Evolutionary conservation across 2,329 filamentous ascomycete genomes (phyloP), one percentile per base, ranked within the genome.

Genomic region (Alternaria metachromatica): DNA sequence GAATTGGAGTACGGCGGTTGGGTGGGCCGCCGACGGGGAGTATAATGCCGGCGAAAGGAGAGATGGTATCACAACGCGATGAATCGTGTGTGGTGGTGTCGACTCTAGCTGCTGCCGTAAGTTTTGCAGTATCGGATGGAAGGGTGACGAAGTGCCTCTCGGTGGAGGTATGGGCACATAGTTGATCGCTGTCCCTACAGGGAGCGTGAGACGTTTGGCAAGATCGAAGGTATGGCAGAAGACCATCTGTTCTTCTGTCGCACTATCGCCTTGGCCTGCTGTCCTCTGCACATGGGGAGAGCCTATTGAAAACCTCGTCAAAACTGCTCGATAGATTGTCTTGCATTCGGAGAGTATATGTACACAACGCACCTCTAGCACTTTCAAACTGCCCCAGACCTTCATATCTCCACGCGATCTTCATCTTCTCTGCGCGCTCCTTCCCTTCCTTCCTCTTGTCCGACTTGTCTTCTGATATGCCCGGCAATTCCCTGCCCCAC

Each of bases 321-420:
- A 72, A 74, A 51, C 44, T 12, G 33, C 25, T 58, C 46, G 23
- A 33, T 53, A 41, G 10, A 33, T 37, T 9, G 23, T 44, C 66
- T 65, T 53, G 55, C 61, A 75, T 75, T 67, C 23, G 51, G 50
- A 54, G 46, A 30, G 54, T 69, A 70, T 65, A 65, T 71, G 57
- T 63, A 73, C 67, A 69, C 61, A 44, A 77, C 87, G 81, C 84
- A 91, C 90, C 89, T 89, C 88, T 86, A 73, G 82, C 83, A 69
- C 84, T 85, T 45, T 89, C 89, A 71, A 89, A 90, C 68, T 91
- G 90, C 15, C 92, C 91, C 57, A 98, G 81, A 33, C 89, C 87
- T 80, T 98, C 94, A 82, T 99, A 99, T 79, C 96, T 87, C 96
- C 96, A 99, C 4, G 96, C 96, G 83, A 99, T 99, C 83, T 97